These are phyloP conservation scores for Myrica gale DNA, from an alignment of 306 rosid species.

Conservation along the genomic window DNA sequence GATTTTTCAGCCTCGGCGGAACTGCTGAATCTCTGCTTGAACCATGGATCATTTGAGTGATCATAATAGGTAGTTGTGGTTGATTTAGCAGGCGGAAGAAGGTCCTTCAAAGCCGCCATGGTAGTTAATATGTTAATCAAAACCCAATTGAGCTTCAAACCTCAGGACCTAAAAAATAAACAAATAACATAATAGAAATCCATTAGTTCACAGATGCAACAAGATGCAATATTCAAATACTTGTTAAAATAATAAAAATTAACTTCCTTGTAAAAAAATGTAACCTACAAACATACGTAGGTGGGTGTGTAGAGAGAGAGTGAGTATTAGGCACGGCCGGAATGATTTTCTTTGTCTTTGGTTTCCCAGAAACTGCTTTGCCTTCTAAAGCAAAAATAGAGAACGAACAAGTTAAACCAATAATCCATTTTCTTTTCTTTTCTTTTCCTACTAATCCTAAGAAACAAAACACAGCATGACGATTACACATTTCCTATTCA, in stretches of 20 bases:
- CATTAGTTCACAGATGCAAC: background rate
- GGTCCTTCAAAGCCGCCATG: slow-evolving; percentile 73
- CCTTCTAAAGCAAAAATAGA: background rate
- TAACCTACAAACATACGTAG: background rate
- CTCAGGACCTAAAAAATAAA: background rate
- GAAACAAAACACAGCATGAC: background rate
- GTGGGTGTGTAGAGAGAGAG: no score
- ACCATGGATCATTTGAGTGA: slow-evolving; percentile 88
- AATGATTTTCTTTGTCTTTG: background rate
- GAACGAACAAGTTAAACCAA: background rate
- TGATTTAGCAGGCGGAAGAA: slow-evolving; percentile 65
- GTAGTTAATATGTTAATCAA: slow-evolving; percentile 6
- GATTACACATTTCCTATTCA: background rate
- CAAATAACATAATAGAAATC: background rate
- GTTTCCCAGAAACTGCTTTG: background rate
- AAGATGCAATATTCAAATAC: background rate
- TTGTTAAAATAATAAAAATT: background rate
- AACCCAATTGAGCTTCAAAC: background rate
- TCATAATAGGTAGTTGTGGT: slow-evolving; percentile 61
- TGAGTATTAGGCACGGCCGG: background rate
- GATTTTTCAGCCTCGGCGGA: slow-evolving; percentile 57
- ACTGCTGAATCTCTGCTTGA: slow-evolving; percentile 70
- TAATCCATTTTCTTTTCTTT: background rate
- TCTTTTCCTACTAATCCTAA: background rate
- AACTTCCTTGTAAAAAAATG: background rate